Conservation (phyloP, 2,329 filamentous ascomycete genomes). For the Ophiostoma montium region DNA sequence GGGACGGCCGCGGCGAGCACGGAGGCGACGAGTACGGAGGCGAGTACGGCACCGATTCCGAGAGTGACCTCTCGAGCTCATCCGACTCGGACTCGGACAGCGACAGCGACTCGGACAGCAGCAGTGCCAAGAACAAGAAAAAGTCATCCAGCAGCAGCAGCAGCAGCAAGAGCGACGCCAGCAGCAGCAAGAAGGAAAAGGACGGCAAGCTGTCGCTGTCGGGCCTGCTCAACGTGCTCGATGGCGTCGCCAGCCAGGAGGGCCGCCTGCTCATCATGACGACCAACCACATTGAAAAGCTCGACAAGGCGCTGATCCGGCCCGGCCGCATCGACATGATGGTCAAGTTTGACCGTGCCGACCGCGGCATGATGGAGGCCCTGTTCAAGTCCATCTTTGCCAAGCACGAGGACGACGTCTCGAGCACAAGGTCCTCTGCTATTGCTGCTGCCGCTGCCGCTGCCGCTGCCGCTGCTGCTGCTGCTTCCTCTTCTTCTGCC, state of each 20-base stretch:
- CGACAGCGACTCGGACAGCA: neutral
- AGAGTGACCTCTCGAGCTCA: conserved; percentile 13
- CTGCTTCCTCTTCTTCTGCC: too few species aligned
- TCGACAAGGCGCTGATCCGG: conserved; percentile 48
- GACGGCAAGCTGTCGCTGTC: conserved; percentile 48
- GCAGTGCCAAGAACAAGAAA: conserved; percentile 11
- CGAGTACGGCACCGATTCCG: neutral
- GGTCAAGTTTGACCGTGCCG: conserved; percentile 41
- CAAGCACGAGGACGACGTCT: conserved; percentile 34
- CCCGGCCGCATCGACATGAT: conserved; percentile 48
- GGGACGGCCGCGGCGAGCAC: too few species aligned
- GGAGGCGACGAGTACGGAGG: conserved; percentile 3
- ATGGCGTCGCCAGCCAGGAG: conserved; percentile 54
- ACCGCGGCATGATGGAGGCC: conserved; percentile 34
- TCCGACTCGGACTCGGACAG: neutral
- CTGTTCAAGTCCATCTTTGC: conserved; percentile 47
- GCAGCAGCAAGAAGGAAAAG: conserved; percentile 9
- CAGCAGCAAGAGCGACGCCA: neutral
- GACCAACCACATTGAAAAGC: conserved; percentile 47
- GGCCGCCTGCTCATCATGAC: conserved; percentile 52
- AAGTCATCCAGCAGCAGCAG: too few species aligned
- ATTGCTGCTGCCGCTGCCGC: too few species aligned
- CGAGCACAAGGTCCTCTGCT: too few species aligned
- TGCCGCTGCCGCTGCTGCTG: too few species aligned
- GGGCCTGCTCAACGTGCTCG: conserved; percentile 66